Percentiles rank a stretch among this genome's conserved stretches.
Conservation (phyloP, 768 basidiomycete species). For the Xerocomus spinulosus region DNA sequence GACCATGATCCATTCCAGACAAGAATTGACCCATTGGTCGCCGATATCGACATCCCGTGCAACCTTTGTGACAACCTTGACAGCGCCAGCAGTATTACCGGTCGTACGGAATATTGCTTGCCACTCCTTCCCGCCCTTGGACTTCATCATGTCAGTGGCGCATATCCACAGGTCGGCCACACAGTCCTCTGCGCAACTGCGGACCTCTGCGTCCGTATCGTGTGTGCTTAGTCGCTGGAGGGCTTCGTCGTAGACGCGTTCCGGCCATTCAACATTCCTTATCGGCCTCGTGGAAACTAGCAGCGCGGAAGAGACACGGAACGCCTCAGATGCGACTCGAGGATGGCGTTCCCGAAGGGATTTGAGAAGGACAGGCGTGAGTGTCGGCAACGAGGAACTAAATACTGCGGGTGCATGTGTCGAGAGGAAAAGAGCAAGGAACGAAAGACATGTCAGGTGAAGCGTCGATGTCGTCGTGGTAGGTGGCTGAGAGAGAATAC, state of each 20-base stretch:
- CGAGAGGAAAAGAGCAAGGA: conserved; percentile 80
- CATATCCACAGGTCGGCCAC: conserved; percentile 86
- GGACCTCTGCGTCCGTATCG: conserved; percentile 90
- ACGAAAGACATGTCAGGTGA: conserved; percentile 79
- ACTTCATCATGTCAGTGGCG: conserved; percentile 66
- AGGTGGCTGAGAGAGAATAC: conserved; percentile 60
- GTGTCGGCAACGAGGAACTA: conserved; percentile 50
- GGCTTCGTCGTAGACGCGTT: conserved; percentile 71
- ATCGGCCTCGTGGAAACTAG: conserved; percentile 72
- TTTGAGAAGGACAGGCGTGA: conserved; percentile 73
- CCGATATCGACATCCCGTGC: conserved; percentile 66
- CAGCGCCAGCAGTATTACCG: conserved; percentile 69
- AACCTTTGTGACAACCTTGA: conserved; percentile 81
- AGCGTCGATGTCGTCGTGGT: conserved; percentile 77
- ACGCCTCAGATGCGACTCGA: conserved; percentile 81
- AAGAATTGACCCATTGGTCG: conserved; percentile 78
- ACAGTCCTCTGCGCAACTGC: conserved; percentile 73
- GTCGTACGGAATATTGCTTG: conserved; percentile 67
- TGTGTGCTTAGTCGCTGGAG: conserved; percentile 64
- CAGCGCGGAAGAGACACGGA: conserved; percentile 81
- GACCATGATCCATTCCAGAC: conserved; percentile 70
- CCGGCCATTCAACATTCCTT: conserved; percentile 60
- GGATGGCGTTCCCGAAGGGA: conserved; percentile 81
- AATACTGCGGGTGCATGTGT: conserved; percentile 58
- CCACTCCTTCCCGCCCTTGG: conserved; percentile 73